Conservation (phyloP, 2,329 filamentous ascomycete species). For the Monosporascus sp. region DNA sequence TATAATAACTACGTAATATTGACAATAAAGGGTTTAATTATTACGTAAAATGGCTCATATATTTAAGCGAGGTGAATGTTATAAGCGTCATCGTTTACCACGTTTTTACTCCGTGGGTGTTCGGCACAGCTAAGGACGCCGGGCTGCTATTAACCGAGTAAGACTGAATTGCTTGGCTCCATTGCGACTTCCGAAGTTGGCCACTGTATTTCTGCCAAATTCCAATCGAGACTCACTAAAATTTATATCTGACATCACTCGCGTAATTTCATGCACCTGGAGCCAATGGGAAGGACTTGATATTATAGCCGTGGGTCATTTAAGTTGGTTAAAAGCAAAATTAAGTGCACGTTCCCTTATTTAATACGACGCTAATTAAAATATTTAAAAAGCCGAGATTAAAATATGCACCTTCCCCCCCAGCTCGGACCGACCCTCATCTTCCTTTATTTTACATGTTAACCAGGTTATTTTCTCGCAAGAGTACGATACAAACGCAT, state of each 20-base stretch:
- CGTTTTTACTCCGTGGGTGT: too few relatives aligned
- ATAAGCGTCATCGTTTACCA: too few relatives aligned
- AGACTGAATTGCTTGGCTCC: too few relatives aligned
- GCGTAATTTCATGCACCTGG: not conserved
- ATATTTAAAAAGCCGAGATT: conserved; percentile 13
- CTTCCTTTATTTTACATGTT: conserved; percentile 1
- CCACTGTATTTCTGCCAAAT: not conserved
- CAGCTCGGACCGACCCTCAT: conserved; percentile 5
- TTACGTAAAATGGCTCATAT: too few relatives aligned
- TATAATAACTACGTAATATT: too few relatives aligned
- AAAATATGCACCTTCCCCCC: conserved; percentile 9
- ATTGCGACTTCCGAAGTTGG: too few relatives aligned
- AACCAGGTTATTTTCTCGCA: not conserved
- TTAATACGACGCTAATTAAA: conserved; percentile 15
- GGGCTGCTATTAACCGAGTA: too few relatives aligned
- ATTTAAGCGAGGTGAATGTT: too few relatives aligned
- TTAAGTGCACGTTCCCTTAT: conserved; percentile 8
- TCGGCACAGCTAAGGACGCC: too few relatives aligned
- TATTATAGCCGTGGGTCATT: conserved; percentile 9
- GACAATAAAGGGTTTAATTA: too few relatives aligned
- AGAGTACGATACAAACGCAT: too few relatives aligned
- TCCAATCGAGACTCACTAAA: not conserved
- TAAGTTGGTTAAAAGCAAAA: conserved; percentile 14
- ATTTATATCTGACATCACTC: not conserved
- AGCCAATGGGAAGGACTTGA: not conserved